Conservation (phyloP, 2,329 filamentous ascomycete genomes). For the Alternaria sp. region DNA sequence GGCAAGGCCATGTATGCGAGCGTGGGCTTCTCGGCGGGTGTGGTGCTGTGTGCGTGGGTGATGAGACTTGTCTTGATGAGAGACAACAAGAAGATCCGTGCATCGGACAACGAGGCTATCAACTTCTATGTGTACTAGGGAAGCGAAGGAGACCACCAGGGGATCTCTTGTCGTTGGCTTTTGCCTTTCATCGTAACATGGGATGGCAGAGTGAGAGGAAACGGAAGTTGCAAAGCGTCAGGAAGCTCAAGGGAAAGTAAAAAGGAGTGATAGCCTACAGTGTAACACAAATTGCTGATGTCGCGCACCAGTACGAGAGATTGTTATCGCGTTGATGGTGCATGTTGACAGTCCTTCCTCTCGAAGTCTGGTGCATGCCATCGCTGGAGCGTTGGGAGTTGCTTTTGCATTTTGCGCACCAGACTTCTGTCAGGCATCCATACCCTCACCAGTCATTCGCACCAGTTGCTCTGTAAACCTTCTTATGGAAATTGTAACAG, state of each 20-base stretch:
- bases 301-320: no score
- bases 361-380: background rate
- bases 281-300: background rate
- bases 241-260: background rate
- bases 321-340: background rate
- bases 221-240: background rate
- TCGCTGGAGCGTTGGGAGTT: background rate
- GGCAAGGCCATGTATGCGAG: constrained; percentile 29
- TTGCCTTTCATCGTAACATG: background rate
- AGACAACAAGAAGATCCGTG: constrained; percentile 30
- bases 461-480: background rate
- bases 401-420: background rate
- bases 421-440: background rate
- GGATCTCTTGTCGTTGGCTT: background rate
- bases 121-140: constrained; percentile 28
- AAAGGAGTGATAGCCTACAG: background rate
- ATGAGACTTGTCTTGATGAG: constrained; percentile 21
- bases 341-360: background rate
- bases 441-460: background rate
- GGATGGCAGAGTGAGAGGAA: background rate
- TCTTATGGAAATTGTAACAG: background rate
- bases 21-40: constrained; percentile 28
- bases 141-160: background rate
- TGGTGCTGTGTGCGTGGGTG: constrained; percentile 19
- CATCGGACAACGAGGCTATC: constrained; percentile 17